A percentile compares a stretch with the other conserved stretches of the same genome.
Conservation (phyloP, 208 protist genomes). For the Wallacemonas rigidus region DNA sequence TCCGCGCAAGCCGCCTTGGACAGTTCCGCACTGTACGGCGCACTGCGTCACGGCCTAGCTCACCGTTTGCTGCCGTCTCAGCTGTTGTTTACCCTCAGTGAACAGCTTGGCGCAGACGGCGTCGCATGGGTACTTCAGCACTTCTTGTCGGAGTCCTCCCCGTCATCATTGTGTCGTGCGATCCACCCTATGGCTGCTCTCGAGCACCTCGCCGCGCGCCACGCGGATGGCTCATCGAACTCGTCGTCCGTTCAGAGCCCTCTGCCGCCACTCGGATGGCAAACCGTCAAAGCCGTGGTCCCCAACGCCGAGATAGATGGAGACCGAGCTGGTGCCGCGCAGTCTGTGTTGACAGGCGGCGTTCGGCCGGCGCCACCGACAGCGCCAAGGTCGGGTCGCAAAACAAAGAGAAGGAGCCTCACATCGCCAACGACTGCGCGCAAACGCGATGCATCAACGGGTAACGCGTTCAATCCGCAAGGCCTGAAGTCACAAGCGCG, state of each 20-base stretch:
- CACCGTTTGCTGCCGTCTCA: conserved; percentile 23
- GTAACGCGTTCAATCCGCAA: too few species aligned
- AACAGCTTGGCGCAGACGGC: conserved; percentile 25
- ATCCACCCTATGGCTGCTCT: background rate
- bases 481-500: too few species aligned
- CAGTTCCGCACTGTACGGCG: background rate
- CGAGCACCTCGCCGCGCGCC: background rate
- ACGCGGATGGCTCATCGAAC: background rate
- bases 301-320: too few species aligned
- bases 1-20: background rate
- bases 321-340: too few species aligned
- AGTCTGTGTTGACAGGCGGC: too few species aligned
- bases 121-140: conserved; percentile 9
- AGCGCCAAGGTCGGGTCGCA: too few species aligned
- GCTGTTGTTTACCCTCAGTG: conserved; percentile 39
- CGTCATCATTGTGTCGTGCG: background rate
- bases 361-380: too few species aligned
- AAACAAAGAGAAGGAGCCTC: too few species aligned
- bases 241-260: background rate
- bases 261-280: conserved; percentile 19
- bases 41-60: background rate
- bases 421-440: too few species aligned
- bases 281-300: background rate
- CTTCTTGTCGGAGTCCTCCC: background rate
- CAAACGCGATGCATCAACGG: too few species aligned